A percentile compares a stretch with the other conserved stretches of the same genome.
These are phyloP conservation scores for Glycine latifolia DNA, from an alignment of 306 rosid genomes.

Conservation along the genomic window DNA sequence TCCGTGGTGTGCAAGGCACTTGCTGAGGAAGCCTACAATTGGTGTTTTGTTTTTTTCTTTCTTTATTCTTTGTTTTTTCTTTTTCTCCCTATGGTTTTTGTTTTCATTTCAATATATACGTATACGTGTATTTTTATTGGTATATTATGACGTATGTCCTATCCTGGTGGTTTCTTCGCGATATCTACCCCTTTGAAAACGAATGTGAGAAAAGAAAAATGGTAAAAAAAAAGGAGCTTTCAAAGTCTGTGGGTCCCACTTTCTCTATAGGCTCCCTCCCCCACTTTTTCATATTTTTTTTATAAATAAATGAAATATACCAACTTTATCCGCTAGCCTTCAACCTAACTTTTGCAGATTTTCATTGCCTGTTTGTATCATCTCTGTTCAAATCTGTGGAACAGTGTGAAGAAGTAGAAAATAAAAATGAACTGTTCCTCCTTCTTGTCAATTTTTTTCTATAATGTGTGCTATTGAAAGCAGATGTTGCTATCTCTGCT, in stretches of 20 bases:
- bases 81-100: neutral
- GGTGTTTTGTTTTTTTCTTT: neutral
- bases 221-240: conserved; percentile 44
- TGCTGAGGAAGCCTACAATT: conserved; percentile 60
- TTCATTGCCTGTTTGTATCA: conserved; percentile 48
- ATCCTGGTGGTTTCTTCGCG: conserved; percentile 57
- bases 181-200: conserved; percentile 67
- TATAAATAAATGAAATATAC: conserved; percentile 19
- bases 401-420: neutral
- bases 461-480: conserved; percentile 22
- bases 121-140: conserved; percentile 45
- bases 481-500: conserved; percentile 36
- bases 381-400: conserved; percentile 41
- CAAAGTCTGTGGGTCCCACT: conserved; percentile 50
- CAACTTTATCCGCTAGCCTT: conserved; percentile 54
- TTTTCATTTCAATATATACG: conserved; percentile 34
- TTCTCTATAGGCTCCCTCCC: conserved; percentile 20
- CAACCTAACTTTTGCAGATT: conserved; percentile 58
- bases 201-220: conserved; percentile 43
- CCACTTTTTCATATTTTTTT: conserved; percentile 31
- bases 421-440: conserved; percentile 14
- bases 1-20: conserved; percentile 84
- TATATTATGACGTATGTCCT: conserved; percentile 53
- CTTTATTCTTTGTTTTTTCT: neutral
- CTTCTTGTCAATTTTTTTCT: neutral